Conservation (phyloP, 225 moss, liverwort and hornwort species). For the Polytrichum formosum region DNA sequence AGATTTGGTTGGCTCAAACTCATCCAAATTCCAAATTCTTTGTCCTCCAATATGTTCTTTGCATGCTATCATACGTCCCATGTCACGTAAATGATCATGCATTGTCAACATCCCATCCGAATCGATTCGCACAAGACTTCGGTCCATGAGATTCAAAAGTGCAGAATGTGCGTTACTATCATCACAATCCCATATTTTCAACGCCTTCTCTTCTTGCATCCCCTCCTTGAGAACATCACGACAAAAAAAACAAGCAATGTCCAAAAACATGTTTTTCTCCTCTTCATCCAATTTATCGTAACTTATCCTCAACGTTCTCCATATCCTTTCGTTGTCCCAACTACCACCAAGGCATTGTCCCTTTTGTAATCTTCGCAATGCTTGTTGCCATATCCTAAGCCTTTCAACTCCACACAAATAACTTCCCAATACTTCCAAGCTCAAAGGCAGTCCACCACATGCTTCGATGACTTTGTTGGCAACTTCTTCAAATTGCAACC, state of each 20-base stretch:
- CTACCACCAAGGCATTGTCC: background rate
- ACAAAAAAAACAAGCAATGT: constrained; percentile 4
- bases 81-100: background rate
- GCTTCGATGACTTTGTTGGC: background rate
- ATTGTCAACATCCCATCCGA: background rate
- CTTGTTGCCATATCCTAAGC: background rate
- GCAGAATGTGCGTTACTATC: background rate
- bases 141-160: constrained; percentile 1
- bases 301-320: background rate
- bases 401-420: background rate
- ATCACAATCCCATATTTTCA: background rate
- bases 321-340: background rate
- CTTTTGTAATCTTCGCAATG: background rate
- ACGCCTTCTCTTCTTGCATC: background rate
- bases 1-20: background rate
- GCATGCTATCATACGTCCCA: background rate
- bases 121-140: background rate
- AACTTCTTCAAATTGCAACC: background rate
- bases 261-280: constrained; percentile 4
- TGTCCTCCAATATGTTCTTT: background rate
- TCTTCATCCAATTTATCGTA: constrained; percentile 1
- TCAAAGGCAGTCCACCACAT: constrained; percentile 9
- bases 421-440: constrained; percentile 2
- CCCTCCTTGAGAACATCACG: background rate
- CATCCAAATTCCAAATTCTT: background rate